Conservation (phyloP, 2,329 filamentous ascomycete species). For the Tympanopsis confertula region DNA sequence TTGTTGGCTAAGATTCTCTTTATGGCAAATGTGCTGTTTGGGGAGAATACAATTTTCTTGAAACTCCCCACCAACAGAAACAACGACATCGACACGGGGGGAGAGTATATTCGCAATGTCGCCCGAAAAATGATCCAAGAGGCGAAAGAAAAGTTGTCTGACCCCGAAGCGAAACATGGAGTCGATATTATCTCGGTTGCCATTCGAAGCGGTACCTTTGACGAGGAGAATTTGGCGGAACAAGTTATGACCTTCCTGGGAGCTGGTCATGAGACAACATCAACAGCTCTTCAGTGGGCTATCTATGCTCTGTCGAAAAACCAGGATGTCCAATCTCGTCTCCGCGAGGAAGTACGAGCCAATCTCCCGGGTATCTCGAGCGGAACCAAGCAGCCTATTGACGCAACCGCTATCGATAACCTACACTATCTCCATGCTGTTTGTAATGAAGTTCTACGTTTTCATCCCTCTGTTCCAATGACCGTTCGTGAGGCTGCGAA, state of each 20-base stretch:
- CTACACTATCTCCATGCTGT: slow-evolving; percentile 72
- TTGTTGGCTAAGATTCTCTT: slow-evolving; percentile 44
- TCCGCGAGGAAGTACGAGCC: slow-evolving; percentile 57
- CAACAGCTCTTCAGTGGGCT: slow-evolving; percentile 66
- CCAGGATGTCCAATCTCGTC: slow-evolving; percentile 49
- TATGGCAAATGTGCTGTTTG: slow-evolving; percentile 49
- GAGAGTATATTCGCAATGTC: slow-evolving; percentile 44
- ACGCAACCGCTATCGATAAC: not conserved
- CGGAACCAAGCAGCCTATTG: slow-evolving; percentile 2
- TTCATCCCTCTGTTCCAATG: slow-evolving; percentile 59
- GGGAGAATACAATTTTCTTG: slow-evolving; percentile 18
- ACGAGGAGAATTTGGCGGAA: slow-evolving; percentile 69
- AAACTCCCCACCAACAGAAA: slow-evolving; percentile 62
- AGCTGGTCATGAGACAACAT: slow-evolving; percentile 72
- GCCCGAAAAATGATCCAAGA: slow-evolving; percentile 58
- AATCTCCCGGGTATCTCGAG: slow-evolving; percentile 35
- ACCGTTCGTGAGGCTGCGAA: slow-evolving; percentile 55
- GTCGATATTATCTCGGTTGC: slow-evolving; percentile 73
- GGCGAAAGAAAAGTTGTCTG: slow-evolving; percentile 49
- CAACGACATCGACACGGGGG: slow-evolving; percentile 40
- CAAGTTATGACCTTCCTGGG: slow-evolving; percentile 86
- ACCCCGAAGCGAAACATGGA: slow-evolving; percentile 27
- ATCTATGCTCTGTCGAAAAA: slow-evolving; percentile 57
- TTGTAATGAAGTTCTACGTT: slow-evolving; percentile 65
- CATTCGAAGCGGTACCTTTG: slow-evolving; percentile 63